These are phyloP conservation scores for Rhododendron ovatum DNA, from an alignment of 148 eudicot species.

Conservation along the genomic window DNA sequence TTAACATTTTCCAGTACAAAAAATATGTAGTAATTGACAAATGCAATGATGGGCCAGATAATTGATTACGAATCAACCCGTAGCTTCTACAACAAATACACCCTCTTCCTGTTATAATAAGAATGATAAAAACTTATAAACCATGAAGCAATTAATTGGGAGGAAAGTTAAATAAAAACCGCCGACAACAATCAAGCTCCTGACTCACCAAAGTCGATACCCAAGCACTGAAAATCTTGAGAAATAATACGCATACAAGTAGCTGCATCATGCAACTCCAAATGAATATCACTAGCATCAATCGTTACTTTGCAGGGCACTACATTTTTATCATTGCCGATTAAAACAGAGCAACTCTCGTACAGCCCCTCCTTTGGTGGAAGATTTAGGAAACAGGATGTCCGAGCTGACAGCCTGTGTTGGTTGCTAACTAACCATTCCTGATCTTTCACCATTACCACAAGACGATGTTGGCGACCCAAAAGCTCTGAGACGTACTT, in stretches of 20 bases:
- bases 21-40: neutral
- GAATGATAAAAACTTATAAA: neutral
- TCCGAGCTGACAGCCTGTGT: slow-evolving; percentile 42
- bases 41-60: neutral
- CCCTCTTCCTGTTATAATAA: neutral
- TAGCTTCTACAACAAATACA: slow-evolving; percentile 3
- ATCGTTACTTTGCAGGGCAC: slow-evolving; percentile 61
- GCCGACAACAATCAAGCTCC: slow-evolving; percentile 11
- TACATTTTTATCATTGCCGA: slow-evolving; percentile 34
- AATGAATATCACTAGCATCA: slow-evolving; percentile 52
- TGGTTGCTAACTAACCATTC: slow-evolving; percentile 27
- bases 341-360: slow-evolving; percentile 46
- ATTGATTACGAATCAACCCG: neutral
- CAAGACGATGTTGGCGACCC: slow-evolving; percentile 89
- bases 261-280: slow-evolving; percentile 48
- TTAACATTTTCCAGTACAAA: neutral
- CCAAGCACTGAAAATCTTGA: slow-evolving; percentile 35
- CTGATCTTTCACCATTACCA: slow-evolving; percentile 39
- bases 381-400: slow-evolving; percentile 66
- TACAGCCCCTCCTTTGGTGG: slow-evolving; percentile 83
- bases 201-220: slow-evolving; percentile 62
- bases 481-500: slow-evolving; percentile 76
- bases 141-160: neutral
- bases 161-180: neutral
- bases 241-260: slow-evolving; percentile 20